Conservation (phyloP, 345 rosid genomes). For the Gossypium herbaceum region DNA sequence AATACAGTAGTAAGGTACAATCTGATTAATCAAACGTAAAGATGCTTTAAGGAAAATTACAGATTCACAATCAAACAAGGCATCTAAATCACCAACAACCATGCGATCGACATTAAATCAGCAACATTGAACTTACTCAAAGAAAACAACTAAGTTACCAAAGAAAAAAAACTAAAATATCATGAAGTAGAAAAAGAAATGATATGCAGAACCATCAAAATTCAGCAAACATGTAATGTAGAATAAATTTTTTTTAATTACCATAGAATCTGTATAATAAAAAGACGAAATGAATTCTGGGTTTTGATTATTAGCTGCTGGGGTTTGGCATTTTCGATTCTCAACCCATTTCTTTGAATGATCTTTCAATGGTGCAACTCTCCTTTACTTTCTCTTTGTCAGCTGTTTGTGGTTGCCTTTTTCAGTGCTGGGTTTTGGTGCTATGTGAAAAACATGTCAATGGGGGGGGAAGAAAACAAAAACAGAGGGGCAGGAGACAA, state of each 20-base stretch:
- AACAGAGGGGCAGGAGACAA: slow-evolving; percentile 9
- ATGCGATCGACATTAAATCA: slow-evolving; percentile 1
- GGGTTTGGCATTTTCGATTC: neutral
- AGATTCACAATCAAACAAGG: slow-evolving; percentile 6
- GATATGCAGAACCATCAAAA: neutral
- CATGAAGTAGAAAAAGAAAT: neutral
- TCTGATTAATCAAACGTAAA: slow-evolving; percentile 8
- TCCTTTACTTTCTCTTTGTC: neutral
- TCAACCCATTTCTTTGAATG: slow-evolving; percentile 37
- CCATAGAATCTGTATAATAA: neutral
- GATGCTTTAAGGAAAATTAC: neutral
- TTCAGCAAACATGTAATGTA: neutral
- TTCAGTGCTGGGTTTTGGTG: slow-evolving; percentile 19
- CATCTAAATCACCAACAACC: slow-evolving; percentile 1
- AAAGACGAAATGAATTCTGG: neutral
- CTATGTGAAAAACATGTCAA: slow-evolving; percentile 17
- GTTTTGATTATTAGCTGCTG: slow-evolving; percentile 1
- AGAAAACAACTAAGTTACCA: neutral
- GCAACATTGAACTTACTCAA: neutral
- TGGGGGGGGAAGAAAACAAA: neutral
- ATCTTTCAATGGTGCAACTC: slow-evolving; percentile 17
- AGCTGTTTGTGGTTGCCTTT: slow-evolving; percentile 26
- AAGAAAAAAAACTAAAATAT: neutral
- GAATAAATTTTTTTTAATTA: slow-evolving; percentile 1
- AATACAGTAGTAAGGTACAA: neutral